Evolutionary conservation across 2,329 filamentous ascomycete species (phyloP).

Genomic region (Pezicula neosporulosa): DNA sequence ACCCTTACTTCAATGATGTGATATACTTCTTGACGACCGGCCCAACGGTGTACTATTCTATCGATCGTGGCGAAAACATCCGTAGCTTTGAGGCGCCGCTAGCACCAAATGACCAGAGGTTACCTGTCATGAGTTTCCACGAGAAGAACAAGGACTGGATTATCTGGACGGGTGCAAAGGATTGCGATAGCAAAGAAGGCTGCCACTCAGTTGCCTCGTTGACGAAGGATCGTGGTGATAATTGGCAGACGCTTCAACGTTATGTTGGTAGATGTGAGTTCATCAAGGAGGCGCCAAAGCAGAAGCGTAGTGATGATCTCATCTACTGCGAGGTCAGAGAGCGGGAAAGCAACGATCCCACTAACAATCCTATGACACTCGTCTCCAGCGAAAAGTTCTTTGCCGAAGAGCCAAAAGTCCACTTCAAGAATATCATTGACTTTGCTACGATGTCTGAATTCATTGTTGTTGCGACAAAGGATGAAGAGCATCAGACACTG

Average conservation of each 20-base stretch:
- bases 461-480: slow-evolving; percentile 77
- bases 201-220: slow-evolving; percentile 76
- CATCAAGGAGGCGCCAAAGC: slow-evolving; percentile 58
- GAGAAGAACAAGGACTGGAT: slow-evolving; percentile 84
- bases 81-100: slow-evolving; percentile 70
- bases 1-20: slow-evolving; percentile 77
- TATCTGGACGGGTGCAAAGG: slow-evolving; percentile 76
- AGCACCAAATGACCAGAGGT: slow-evolving; percentile 35
- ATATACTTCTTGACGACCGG: slow-evolving; percentile 79
- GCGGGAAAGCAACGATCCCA: slow-evolving; percentile 61
- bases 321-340: slow-evolving; percentile 62
- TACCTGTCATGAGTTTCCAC: slow-evolving; percentile 72
- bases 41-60: slow-evolving; percentile 71
- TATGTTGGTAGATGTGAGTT: slow-evolving; percentile 85
- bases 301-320: slow-evolving; percentile 36
- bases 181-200: slow-evolving; percentile 54
- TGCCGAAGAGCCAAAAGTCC: slow-evolving; percentile 54
- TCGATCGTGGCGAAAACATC: slow-evolving; percentile 72
- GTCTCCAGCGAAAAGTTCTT: slow-evolving; percentile 80
- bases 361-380: slow-evolving; percentile 62
- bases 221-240: slow-evolving; percentile 74
- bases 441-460: slow-evolving; percentile 98
- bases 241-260: slow-evolving; percentile 72
- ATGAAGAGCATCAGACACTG: slow-evolving; percentile 63
- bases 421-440: slow-evolving; percentile 70